Conservation (phyloP, 1,284 basidiomycete genomes). For the Phenoliferia sp. region DNA sequence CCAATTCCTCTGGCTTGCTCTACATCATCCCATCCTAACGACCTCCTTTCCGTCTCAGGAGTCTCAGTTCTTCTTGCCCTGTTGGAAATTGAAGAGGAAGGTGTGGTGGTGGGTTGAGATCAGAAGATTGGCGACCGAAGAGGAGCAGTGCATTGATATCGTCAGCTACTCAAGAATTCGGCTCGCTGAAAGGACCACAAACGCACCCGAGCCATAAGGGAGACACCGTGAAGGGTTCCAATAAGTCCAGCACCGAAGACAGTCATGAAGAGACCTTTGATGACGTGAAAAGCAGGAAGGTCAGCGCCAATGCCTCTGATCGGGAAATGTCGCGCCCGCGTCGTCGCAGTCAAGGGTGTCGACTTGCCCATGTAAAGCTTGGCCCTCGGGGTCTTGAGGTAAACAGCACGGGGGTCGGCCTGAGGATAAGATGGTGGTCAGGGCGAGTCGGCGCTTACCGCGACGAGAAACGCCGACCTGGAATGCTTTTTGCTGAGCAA, state of each 20-base stretch:
- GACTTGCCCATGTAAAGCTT: slow-evolving; percentile 36
- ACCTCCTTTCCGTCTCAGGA: too few species aligned
- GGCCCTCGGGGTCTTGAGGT: slow-evolving; percentile 36
- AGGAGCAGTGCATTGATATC: background rate
- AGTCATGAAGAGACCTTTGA: slow-evolving; percentile 31
- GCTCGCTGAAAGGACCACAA: too few species aligned
- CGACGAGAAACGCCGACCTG: slow-evolving; percentile 14
- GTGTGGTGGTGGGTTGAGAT: background rate
- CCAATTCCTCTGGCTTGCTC: too few species aligned
- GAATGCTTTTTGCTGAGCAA: slow-evolving; percentile 19
- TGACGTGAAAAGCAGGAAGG: background rate
- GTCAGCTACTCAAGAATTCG: background rate
- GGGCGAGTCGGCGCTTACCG: background rate
- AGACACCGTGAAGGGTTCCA: slow-evolving; percentile 34
- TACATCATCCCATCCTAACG: too few species aligned
- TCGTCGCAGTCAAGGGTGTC: background rate
- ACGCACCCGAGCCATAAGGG: slow-evolving; percentile 31
- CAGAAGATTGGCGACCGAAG: background rate
- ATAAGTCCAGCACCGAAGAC: slow-evolving; percentile 32
- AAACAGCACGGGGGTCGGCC: slow-evolving; percentile 33
- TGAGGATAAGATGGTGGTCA: background rate
- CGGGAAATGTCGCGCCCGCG: background rate
- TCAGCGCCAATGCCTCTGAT: background rate
- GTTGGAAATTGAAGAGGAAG: background rate
- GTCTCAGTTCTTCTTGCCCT: slow-evolving; percentile 33